Base-by-base conservation (phyloP, 495 filamentous ascomycete species). In the Entonaema liquescens region DNA sequence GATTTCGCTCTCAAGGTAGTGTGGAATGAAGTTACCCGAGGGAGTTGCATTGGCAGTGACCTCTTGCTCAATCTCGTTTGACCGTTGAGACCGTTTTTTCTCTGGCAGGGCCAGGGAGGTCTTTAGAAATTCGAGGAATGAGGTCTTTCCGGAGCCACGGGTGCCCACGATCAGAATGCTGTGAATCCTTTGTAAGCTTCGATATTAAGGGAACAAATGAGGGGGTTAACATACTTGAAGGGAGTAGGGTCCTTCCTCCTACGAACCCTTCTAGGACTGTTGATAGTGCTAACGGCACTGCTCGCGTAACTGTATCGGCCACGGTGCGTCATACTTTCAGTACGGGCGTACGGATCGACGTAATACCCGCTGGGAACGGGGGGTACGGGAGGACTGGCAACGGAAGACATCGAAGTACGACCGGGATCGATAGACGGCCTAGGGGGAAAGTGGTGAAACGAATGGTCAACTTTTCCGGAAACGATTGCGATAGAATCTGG, bases 291-390 rank as follows among this genome's bases (percentile, higher is more conserved):
- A 56, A 93, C 86, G 31, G 92, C 91, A 80, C 92, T 96, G 81
- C 93, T 97, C 56, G 95, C 95, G 77, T 98, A 98, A 80, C 94
- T 98, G 80, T 97, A 97, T 52, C 95, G 92, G 56, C 95, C 94
- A 72, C 95, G 93, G 81, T 99, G 90, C 60, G 96, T 93, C 93
- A 99, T 98, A 85, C 95, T 99, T 80, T 94, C 92, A 29, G 90
- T 89, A 33, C 91, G 86, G 44, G 92, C 88, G 78, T 94, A 94
- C 21, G 93, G 91, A 75, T 97, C 93, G 36, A 86, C 83, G 60
- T 82, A 83, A 49, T 79, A 78, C 54, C 83, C 82, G 78, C 85
- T 81, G 58, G 89, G 85, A 31, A 89, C 81, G 2, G 82, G 87
- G 61, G 85, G 86, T 59, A 83, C 73, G 3, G 81, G 81, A 65